Conservation (phyloP, 2,329 filamentous ascomycete genomes). For the Penicillium aurantiogriseum region DNA sequence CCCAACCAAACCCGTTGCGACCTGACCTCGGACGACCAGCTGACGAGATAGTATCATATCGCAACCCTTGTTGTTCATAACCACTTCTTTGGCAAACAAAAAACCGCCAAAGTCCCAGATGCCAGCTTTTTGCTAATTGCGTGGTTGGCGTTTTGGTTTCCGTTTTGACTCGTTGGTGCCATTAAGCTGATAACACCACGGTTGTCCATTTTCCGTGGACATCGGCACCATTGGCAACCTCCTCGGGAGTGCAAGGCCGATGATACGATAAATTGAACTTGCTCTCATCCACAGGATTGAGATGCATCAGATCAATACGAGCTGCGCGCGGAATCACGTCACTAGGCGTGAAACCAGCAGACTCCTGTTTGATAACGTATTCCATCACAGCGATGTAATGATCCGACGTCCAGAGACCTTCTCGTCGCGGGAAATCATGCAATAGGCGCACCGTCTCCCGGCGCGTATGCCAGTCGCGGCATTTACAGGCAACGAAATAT, state of each 20-base stretch:
- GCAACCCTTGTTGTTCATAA: neutral
- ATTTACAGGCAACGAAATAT: neutral
- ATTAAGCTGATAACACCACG: neutral
- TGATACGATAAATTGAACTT: neutral
- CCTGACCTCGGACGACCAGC: no score
- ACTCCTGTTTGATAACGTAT: neutral
- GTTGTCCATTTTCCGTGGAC: neutral
- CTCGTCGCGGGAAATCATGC: neutral
- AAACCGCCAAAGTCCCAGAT: neutral
- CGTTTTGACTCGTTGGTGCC: neutral
- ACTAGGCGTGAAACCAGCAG: neutral
- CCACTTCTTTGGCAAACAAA: neutral
- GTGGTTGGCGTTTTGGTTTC: neutral
- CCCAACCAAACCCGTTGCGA: no score
- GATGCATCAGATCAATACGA: neutral
- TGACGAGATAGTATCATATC: neutral
- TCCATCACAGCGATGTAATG: neutral
- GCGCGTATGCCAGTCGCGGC: slow-evolving; percentile 2
- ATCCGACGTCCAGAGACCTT: neutral
- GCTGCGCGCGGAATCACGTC: neutral
- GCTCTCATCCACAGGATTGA: neutral
- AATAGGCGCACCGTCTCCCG: neutral
- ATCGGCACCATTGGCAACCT: neutral
- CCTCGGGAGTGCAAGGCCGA: neutral
- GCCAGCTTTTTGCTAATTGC: neutral